These are phyloP conservation scores for Zychaea mexicana DNA, from an alignment of 371 early-diverging fungal species.

Conservation along the genomic window DNA sequence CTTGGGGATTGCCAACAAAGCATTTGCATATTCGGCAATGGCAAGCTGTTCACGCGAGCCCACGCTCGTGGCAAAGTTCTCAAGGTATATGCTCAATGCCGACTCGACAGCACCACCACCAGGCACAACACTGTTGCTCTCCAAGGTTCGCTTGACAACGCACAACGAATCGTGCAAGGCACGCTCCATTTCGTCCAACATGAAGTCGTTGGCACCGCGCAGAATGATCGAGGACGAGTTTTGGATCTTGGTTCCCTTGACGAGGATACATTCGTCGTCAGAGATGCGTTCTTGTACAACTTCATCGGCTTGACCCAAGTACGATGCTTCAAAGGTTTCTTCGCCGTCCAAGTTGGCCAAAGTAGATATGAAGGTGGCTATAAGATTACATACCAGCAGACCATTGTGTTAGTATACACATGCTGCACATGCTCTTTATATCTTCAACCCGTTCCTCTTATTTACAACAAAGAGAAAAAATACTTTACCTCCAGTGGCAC, in stretches of 20 bases:
- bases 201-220: slow-evolving; percentile 99
- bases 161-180: slow-evolving; percentile 98
- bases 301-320: slow-evolving; percentile 95
- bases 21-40: slow-evolving; percentile 98
- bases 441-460: background rate
- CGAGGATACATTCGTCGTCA: slow-evolving; percentile 97
- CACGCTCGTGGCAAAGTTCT: slow-evolving; percentile 94
- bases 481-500: slow-evolving; percentile 80
- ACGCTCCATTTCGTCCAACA: slow-evolving; percentile 99
- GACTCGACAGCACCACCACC: slow-evolving; percentile 99
- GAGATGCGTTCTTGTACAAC: slow-evolving; percentile 97
- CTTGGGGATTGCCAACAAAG: slow-evolving; percentile 97
- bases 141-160: slow-evolving; percentile 98
- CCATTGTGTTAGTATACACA: no score
- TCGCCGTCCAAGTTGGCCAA: slow-evolving; percentile 98
- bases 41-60: slow-evolving; percentile 94
- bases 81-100: slow-evolving; percentile 97
- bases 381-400: background rate
- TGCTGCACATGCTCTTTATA: no score
- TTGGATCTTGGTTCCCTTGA: slow-evolving; percentile 95
- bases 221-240: slow-evolving; percentile 93
- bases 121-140: slow-evolving; percentile 97
- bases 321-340: slow-evolving; percentile 91
- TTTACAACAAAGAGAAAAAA: background rate
- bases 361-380: slow-evolving; percentile 94